Evolutionary conservation across 2,329 filamentous ascomycete genomes (phyloP), one percentile per base, ranked within the genome.

Genomic region (Penicillium olsonii): DNA sequence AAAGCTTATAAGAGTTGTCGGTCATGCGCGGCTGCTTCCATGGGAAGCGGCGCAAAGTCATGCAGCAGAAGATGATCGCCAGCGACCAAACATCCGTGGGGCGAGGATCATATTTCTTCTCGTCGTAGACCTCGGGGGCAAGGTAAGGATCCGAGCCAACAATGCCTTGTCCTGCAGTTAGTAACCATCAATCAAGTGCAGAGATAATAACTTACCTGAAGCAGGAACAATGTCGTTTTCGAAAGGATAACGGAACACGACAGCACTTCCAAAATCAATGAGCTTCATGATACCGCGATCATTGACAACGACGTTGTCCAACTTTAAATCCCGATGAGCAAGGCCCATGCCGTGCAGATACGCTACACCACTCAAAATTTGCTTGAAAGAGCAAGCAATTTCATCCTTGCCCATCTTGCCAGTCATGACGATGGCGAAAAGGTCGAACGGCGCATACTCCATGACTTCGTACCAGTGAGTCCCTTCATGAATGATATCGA

Each of bases 401-500:
- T 99, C 94, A 61, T 95, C 88, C 51, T 90, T 85, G 34, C 84
- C 84, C 94, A 99, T 99, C 73, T 91, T 95, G 29, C 94, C 94
- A 0, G 94, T 97, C 94, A 99, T 99, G 59, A 99, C 94, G 57
- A 95, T 96, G 11, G 94, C 94, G 68, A 99, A 99, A 24, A 99
- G 80, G 69, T 99, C 94, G 65, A 80, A 99, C 0, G 94, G 94
- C 10, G 92, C 94, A 66, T 95, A 99, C 68, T 99, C 94, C 94
- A 99, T 99, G 35, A 99, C 94, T 66, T 97, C 92, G 65, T 91
- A 99, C 90, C 94, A 99, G 57, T 87, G 91, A 42, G 84, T 85
- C 71, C 92, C 94, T 73, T 99, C 94, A 59, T 95, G 89, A 10
- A 99, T 84, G 55, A 99, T 95, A 70, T 99, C 94, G 58, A 99